Base-by-base conservation (phyloP, 805 yeast genomes). In the Myxozyma melibiosi region DNA sequence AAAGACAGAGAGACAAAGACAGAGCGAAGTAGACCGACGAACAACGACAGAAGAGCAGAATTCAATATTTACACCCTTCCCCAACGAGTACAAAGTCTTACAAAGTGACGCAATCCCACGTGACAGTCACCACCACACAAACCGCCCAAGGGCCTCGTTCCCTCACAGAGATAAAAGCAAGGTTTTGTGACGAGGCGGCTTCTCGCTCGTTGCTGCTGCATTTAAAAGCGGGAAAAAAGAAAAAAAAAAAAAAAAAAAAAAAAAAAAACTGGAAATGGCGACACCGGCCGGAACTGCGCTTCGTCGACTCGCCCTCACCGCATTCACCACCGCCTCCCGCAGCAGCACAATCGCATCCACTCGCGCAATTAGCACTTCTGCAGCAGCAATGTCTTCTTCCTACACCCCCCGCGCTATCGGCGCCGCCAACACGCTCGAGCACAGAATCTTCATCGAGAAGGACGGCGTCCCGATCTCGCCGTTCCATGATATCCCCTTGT, bases 401-500 rank as follows among this genome's bases (percentile, higher is more conserved):
- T 92, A 86, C 84, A 76, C 92, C 60, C 81, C 94, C 64, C 96
- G 97, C 81, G 91, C 87, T 78, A 78, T 91, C 70, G 99, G 96
- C 71, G 95, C 97, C 66, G 90, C 94, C 73, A 84, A 91, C 88
- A 87, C 98, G 64, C 82, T 90, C 69, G 98, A 92, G 70, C 88
- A 85, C 88, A 88, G 85, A 76, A 92, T 88, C 67, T 94, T 71
- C 84, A 78, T 92, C 66, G 97, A 91, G 80, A 78, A 90, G 75
- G 90, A 90, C 73, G 98, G 98, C 58, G 87, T 90, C 78, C 90
- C 91, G 67, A 84, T 94, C 63, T 91, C 97, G 63, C 88, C 98
- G 53, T 90, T 92, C 89, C 99, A 94, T 72, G 95, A 87, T 71
- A 84, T 88, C 65, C 94, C 95, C 63, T 81, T 94, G 73, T 91